phyloP scores from a whole-genome alignment of 352 stramenopile species.

The Phytophthora tubulina region DNA sequence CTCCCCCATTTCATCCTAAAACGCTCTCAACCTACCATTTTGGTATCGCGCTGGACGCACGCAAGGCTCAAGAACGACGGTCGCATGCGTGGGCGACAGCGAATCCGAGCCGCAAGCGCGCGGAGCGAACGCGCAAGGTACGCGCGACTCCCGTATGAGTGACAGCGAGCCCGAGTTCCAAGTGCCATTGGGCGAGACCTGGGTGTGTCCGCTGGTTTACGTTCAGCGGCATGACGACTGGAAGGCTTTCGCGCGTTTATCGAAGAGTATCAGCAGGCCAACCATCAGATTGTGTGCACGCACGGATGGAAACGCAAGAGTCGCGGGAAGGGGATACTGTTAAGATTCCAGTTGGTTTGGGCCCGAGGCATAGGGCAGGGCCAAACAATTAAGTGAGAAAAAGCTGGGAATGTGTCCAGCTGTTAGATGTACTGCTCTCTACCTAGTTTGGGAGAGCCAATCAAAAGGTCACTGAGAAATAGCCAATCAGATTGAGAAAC shows the following conservation, averaged over 20 bases:
- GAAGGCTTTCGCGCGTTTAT: conserved; percentile 1
- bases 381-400: too few species aligned
- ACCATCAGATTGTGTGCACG: conserved; percentile 11
- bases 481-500: too few species aligned
- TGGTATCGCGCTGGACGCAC: neutral
- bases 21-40: conserved; percentile 5
- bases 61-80: neutral
- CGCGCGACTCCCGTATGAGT: conserved; percentile 1
- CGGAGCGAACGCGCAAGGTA: neutral
- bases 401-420: too few species aligned
- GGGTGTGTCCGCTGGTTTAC: neutral
- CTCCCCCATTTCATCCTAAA: conserved; percentile 1
- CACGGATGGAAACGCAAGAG: conserved; percentile 10
- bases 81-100: neutral
- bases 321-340: neutral
- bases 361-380: too few species aligned
- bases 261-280: conserved; percentile 2
- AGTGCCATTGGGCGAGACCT: neutral
- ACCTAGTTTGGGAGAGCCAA: too few species aligned
- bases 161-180: conserved; percentile 13
- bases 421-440: too few species aligned
- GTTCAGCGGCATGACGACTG: conserved; percentile 13
- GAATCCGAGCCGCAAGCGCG: too few species aligned
- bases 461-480: too few species aligned
- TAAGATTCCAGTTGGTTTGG: too few species aligned